Conservation (phyloP, 805 yeast genomes). For the Suhomyces emberorum region DNA sequence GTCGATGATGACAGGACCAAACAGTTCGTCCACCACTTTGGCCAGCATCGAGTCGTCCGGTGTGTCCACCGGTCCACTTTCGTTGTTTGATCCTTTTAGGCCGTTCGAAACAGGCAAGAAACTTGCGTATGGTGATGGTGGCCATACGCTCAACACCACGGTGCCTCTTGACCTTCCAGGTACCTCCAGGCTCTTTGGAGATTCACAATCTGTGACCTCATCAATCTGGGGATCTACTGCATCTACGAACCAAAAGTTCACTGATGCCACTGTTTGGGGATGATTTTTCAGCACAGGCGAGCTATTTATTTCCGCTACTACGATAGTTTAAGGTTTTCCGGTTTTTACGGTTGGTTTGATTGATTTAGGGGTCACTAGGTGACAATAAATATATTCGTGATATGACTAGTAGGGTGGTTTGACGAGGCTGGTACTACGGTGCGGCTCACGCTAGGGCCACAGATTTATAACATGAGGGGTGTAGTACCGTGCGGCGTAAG, state of each 20-base stretch:
- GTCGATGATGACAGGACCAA: slow-evolving; percentile 2
- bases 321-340: neutral
- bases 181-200: slow-evolving; percentile 4
- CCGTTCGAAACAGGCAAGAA: slow-evolving; percentile 13
- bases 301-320: neutral
- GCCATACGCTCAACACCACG: neutral
- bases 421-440: no score
- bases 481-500: no score
- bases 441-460: no score
- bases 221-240: slow-evolving; percentile 22
- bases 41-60: slow-evolving; percentile 3
- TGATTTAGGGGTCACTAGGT: neutral
- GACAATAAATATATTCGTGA: no score
- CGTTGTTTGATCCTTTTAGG: slow-evolving; percentile 28
- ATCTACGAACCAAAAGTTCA: slow-evolving; percentile 9
- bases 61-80: slow-evolving; percentile 4
- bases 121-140: no score
- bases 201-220: neutral
- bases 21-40: slow-evolving; percentile 7
- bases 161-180: slow-evolving; percentile 10
- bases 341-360: neutral
- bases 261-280: slow-evolving; percentile 33
- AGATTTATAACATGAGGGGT: no score
- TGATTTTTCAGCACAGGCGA: slow-evolving; percentile 11
- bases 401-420: no score